Percentiles rank a stretch among this genome's conserved stretches.
Evolutionary conservation across 2,329 filamentous ascomycete species (phyloP).

Genomic region (Fusarium drepaniforme): DNA sequence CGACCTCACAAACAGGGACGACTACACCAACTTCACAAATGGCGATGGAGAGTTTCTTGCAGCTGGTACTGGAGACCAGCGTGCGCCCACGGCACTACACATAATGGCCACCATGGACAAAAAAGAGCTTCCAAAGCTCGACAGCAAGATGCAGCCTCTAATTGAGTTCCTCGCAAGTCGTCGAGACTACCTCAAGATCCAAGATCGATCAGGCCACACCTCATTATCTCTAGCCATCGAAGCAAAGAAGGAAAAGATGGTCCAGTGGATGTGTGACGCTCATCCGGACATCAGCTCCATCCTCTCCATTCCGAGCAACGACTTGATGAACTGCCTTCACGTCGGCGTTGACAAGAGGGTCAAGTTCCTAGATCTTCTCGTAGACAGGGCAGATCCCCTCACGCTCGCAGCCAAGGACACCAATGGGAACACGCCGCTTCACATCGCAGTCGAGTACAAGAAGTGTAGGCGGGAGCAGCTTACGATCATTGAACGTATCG

Average conservation of each 20-base stretch:
- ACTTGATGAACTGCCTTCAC: conserved; percentile 14
- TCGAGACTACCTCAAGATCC: background rate
- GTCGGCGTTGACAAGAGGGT: conserved; percentile 24
- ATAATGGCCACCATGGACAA: conserved; percentile 31
- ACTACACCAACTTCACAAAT: background rate
- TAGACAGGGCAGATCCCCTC: conserved; percentile 22
- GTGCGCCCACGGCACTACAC: conserved; percentile 31
- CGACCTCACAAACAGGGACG: conserved; percentile 2
- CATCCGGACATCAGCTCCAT: conserved; percentile 4
- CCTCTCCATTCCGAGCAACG: background rate
- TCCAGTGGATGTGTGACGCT: conserved; percentile 16
- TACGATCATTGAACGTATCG: conserved; percentile 25
- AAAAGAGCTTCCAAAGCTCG: conserved; percentile 28
- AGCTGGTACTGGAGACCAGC: conserved; percentile 18
- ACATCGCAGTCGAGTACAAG: conserved; percentile 40
- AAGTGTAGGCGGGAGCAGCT: conserved; percentile 36
- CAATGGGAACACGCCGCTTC: conserved; percentile 34
- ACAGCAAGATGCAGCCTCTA: conserved; percentile 31
- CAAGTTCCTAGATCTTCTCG: conserved; percentile 31
- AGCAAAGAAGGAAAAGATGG: background rate
- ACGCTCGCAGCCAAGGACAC: conserved; percentile 24
- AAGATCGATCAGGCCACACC: background rate
- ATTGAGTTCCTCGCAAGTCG: background rate
- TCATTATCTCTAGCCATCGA: conserved; percentile 6
- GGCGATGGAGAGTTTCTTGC: conserved; percentile 20